phyloP scores from a whole-genome alignment of 2,329 filamentous ascomycete species.

The Dactylellina sp. region DNA sequence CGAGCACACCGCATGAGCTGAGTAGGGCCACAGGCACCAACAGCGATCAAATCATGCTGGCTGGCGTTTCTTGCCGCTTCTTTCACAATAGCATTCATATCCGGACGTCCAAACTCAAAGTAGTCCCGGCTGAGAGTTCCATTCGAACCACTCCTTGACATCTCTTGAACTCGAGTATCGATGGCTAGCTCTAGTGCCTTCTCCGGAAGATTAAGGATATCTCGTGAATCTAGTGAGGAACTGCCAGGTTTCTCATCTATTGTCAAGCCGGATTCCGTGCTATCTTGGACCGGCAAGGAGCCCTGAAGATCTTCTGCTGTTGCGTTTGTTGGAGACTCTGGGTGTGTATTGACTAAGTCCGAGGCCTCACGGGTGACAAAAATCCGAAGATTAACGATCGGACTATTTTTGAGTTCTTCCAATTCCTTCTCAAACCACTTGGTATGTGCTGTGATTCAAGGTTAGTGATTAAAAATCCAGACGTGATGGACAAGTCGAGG shows the following conservation, averaged over 20 bases:
- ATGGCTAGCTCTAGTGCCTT: conserved; percentile 45
- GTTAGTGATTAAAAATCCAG: conserved; percentile 5
- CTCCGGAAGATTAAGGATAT: conserved; percentile 37
- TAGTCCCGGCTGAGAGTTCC: conserved; percentile 34
- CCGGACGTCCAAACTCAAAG: conserved; percentile 57
- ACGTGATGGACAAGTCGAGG: not conserved
- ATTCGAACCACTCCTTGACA: conserved; percentile 33
- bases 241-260: conserved; percentile 43
- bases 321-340: conserved; percentile 49
- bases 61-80: conserved; percentile 52
- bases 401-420: conserved; percentile 60
- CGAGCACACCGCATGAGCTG: conserved; percentile 66
- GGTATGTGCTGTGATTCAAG: conserved; percentile 55
- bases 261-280: conserved; percentile 34
- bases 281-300: conserved; percentile 24
- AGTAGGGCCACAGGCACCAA: conserved; percentile 68
- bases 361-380: conserved; percentile 64
- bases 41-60: conserved; percentile 59
- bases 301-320: conserved; percentile 46
- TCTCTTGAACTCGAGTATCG: conserved; percentile 56
- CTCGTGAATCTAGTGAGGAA: conserved; percentile 16
- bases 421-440: conserved; percentile 61
- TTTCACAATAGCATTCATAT: conserved; percentile 57
- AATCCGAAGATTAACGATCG: conserved; percentile 61
- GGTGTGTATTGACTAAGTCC: conserved; percentile 58